phyloP scores from a whole-genome alignment of 2,329 filamentous ascomycete genomes.

The Penicillium polonicum region DNA sequence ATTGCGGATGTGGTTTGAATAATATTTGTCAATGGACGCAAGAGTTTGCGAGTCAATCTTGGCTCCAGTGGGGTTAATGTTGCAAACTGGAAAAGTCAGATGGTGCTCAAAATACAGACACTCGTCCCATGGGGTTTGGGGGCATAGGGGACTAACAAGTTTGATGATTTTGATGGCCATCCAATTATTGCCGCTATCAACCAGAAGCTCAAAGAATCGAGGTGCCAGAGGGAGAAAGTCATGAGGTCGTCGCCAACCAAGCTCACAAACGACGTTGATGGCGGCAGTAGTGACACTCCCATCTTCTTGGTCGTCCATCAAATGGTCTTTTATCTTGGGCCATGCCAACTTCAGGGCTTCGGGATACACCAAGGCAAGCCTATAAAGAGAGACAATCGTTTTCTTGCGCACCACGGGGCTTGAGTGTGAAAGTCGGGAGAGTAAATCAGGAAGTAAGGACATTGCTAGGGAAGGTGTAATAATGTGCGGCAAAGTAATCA shows the following conservation, averaged over 20 bases:
- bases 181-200: constrained; percentile 95
- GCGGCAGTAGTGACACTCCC: constrained; percentile 92
- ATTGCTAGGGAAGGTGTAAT: constrained; percentile 90
- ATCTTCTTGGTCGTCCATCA: constrained; percentile 88
- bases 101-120: background rate
- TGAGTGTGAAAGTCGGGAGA: constrained; percentile 84
- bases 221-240: constrained; percentile 93
- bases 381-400: constrained; percentile 89
- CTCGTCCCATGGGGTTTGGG: background rate
- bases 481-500: constrained; percentile 88
- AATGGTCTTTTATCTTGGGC: constrained; percentile 93
- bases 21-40: constrained; percentile 86
- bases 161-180: constrained; percentile 99
- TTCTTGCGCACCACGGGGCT: constrained; percentile 88
- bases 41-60: constrained; percentile 81
- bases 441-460: constrained; percentile 79
- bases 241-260: constrained; percentile 88
- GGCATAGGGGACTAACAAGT: constrained; percentile 58
- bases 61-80: constrained; percentile 91
- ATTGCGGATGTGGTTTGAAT: constrained; percentile 94
- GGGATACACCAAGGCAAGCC: constrained; percentile 91
- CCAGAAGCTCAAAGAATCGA: constrained; percentile 84
- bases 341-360: constrained; percentile 89
- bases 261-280: constrained; percentile 93
- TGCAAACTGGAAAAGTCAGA: constrained; percentile 67